These are phyloP conservation scores for Tetrahymena thermophila DNA, from an alignment of 73 alveolate genomes.

Conservation along the genomic window DNA sequence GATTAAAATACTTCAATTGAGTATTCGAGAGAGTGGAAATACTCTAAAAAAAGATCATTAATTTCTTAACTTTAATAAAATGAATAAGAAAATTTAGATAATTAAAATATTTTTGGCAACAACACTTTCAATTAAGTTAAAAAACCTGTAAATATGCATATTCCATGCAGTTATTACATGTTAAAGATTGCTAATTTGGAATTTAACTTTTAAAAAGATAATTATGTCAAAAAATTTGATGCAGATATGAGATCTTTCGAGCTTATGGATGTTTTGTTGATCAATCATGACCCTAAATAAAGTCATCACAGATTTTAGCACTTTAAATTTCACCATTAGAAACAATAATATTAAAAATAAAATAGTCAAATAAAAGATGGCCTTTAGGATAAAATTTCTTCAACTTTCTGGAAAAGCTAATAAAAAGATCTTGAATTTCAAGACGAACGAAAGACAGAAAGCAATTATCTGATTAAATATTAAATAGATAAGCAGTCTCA, in stretches of 20 bases:
- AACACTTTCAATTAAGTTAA: background rate
- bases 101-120: background rate
- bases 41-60: background rate
- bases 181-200: background rate
- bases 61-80: background rate
- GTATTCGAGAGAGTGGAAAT: background rate
- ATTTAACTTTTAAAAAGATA: background rate
- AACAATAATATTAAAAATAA: background rate
- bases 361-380: background rate
- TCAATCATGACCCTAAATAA: background rate
- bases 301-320: background rate
- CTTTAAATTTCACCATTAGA: background rate
- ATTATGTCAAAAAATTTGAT: background rate
- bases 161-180: background rate
- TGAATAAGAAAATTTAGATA: background rate
- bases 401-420: background rate
- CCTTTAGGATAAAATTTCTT: background rate
- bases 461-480: background rate
- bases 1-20: background rate
- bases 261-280: background rate
- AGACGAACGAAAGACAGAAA: background rate
- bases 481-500: background rate
- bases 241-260: background rate
- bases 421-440: background rate
- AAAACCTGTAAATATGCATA: background rate